These are phyloP conservation scores for Xylariomycetidae sp. DNA, from an alignment of 2,329 filamentous ascomycete genomes.

Conservation along the genomic window DNA sequence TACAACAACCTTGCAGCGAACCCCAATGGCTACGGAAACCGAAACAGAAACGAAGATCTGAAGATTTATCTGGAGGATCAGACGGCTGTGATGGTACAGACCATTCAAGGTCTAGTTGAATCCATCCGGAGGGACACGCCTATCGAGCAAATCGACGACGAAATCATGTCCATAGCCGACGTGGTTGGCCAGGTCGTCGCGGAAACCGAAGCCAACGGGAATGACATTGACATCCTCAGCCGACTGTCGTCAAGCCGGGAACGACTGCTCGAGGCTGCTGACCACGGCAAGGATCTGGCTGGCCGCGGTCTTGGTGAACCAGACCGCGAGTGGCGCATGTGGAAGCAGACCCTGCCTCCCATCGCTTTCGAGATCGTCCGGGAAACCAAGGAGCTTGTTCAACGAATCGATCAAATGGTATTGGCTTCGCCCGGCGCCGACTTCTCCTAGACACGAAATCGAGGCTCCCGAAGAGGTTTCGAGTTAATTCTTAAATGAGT, in stretches of 20 bases:
- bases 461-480: not conserved
- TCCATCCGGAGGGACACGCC: slow-evolving; percentile 61
- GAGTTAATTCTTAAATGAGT: slow-evolving; percentile 13
- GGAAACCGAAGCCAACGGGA: slow-evolving; percentile 54
- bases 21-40: slow-evolving; percentile 34
- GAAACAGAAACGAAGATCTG: slow-evolving; percentile 42
- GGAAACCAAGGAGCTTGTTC: slow-evolving; percentile 70
- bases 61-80: slow-evolving; percentile 78
- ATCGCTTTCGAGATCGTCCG: slow-evolving; percentile 83
- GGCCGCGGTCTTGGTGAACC: slow-evolving; percentile 44
- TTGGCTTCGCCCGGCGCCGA: slow-evolving; percentile 35
- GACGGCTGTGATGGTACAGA: slow-evolving; percentile 70
- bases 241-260: slow-evolving; percentile 58
- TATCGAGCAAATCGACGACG: slow-evolving; percentile 58
- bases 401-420: slow-evolving; percentile 35
- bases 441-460: slow-evolving; percentile 31
- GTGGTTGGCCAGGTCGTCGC: slow-evolving; percentile 65
- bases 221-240: slow-evolving; percentile 45
- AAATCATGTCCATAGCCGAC: slow-evolving; percentile 64
- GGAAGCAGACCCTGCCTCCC: slow-evolving; percentile 68
- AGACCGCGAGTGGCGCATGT: slow-evolving; percentile 53
- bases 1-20: slow-evolving; percentile 27
- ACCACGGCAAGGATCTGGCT: slow-evolving; percentile 55
- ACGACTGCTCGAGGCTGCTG: slow-evolving; percentile 57
- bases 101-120: slow-evolving; percentile 73